Percentiles rank a stretch among this genome's conserved stretches.
phyloP scores from a whole-genome alignment of 176 grass and related monocot genomes.

The Phoenix roebelenii region DNA sequence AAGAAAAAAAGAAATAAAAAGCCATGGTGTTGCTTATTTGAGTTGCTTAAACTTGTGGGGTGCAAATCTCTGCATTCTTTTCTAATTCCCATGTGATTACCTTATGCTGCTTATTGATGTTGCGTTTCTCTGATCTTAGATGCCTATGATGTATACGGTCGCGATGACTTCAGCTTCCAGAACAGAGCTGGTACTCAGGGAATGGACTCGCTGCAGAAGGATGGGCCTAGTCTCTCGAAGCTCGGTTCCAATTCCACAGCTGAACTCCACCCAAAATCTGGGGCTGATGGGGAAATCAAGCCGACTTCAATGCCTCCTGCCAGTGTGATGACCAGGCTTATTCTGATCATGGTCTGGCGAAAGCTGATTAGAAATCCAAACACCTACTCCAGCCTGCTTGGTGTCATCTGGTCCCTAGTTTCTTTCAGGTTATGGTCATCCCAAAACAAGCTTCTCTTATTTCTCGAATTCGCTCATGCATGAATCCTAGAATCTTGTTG shows the following conservation, averaged over 20 bases:
- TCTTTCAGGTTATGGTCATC: slow-evolving; percentile 53
- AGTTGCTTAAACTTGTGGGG: too few species aligned
- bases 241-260: slow-evolving; percentile 77
- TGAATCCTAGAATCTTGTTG: too few species aligned
- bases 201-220: slow-evolving; percentile 26
- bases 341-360: slow-evolving; percentile 94
- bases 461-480: too few species aligned
- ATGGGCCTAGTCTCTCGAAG: slow-evolving; percentile 54
- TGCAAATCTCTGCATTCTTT: too few species aligned
- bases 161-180: slow-evolving; percentile 56
- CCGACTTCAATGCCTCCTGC: slow-evolving; percentile 54
- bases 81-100: too few species aligned
- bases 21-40: too few species aligned
- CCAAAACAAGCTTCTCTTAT: too few species aligned
- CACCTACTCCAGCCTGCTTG: slow-evolving; percentile 85
- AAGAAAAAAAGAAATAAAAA: too few species aligned
- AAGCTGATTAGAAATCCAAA: slow-evolving; percentile 91
- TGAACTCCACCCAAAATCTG: slow-evolving; percentile 57
- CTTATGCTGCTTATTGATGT: too few species aligned
- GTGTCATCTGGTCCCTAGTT: slow-evolving; percentile 82
- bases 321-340: slow-evolving; percentile 86
- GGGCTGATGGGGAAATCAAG: slow-evolving; percentile 30
- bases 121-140: slow-evolving; percentile 12
- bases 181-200: slow-evolving; percentile 28
- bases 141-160: slow-evolving; percentile 43